Conservation (phyloP, 805 yeast species). For the Vanderwaltozyma tropicalis region DNA sequence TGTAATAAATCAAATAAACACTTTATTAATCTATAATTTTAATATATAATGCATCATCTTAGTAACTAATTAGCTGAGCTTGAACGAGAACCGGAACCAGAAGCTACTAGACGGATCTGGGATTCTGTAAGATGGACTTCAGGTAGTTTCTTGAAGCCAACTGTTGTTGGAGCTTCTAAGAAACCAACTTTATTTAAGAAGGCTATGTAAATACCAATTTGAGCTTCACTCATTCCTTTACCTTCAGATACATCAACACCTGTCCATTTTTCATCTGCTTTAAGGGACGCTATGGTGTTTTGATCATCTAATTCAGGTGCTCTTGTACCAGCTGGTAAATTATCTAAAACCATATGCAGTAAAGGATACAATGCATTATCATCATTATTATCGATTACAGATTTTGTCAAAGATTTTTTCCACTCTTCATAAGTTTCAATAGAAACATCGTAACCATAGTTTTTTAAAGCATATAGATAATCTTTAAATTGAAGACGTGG, state of each 20-base stretch:
- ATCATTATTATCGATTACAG: conserved; percentile 59
- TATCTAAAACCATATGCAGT: conserved; percentile 86
- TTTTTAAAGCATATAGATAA: conserved; percentile 52
- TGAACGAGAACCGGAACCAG: conserved; percentile 71
- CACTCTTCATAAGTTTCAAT: conserved; percentile 64
- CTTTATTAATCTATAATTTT: too few species aligned
- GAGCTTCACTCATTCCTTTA: conserved; percentile 56
- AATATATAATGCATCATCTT: too few species aligned
- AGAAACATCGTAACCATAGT: conserved; percentile 63
- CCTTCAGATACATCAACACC: conserved; percentile 63
- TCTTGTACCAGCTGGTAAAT: conserved; percentile 79
- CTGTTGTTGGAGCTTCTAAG: conserved; percentile 48
- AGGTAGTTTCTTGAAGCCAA: conserved; percentile 43
- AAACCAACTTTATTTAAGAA: conserved; percentile 76
- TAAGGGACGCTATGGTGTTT: conserved; percentile 66
- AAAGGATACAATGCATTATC: conserved; percentile 89
- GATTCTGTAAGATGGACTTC: conserved; percentile 43
- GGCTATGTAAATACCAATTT: conserved; percentile 66
- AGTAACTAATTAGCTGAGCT: conserved; percentile 37
- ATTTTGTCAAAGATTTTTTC: conserved; percentile 66
- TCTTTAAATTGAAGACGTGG: conserved; percentile 80
- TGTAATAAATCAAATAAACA: too few species aligned
- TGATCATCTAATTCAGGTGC: conserved; percentile 92
- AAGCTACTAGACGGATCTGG: conserved; percentile 44
- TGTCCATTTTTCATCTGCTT: conserved; percentile 49